These are phyloP conservation scores for Myxozyma monticola DNA, from an alignment of 805 yeast species.

Conservation along the genomic window DNA sequence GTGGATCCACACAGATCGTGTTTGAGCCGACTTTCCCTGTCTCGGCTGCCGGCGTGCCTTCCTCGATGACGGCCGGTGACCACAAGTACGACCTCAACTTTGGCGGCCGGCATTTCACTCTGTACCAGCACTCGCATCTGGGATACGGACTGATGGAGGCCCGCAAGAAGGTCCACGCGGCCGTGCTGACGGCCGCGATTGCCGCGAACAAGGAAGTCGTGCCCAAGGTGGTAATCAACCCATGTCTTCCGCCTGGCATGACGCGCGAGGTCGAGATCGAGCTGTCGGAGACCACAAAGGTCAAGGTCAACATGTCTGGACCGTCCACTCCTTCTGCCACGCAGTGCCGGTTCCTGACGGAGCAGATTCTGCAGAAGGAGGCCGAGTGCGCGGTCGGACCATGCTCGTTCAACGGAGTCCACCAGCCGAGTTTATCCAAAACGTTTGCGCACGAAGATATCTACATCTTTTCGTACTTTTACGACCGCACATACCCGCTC, in stretches of 20 bases:
- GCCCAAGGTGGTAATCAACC: slow-evolving; percentile 54
- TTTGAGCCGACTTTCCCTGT: slow-evolving; percentile 80
- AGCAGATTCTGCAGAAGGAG: slow-evolving; percentile 79
- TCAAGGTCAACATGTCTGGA: slow-evolving; percentile 64
- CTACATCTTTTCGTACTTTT: slow-evolving; percentile 90
- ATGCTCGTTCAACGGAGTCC: slow-evolving; percentile 95
- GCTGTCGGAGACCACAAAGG: slow-evolving; percentile 38
- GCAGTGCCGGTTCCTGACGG: slow-evolving; percentile 86
- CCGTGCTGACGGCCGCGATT: slow-evolving; percentile 51
- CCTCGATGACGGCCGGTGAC: slow-evolving; percentile 78
- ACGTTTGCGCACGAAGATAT: slow-evolving; percentile 77
- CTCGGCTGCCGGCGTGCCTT: slow-evolving; percentile 46
- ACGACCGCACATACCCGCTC: slow-evolving; percentile 88
- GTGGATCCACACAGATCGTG: slow-evolving; percentile 98
- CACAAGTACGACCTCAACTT: slow-evolving; percentile 78
- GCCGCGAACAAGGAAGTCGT: slow-evolving; percentile 7
- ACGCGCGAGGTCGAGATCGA: slow-evolving; percentile 60
- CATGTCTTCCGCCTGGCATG: slow-evolving; percentile 84
- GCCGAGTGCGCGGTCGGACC: slow-evolving; percentile 71
- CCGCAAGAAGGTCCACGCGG: slow-evolving; percentile 72
- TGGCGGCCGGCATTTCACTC: slow-evolving; percentile 74
- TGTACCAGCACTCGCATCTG: slow-evolving; percentile 92
- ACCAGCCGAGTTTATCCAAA: slow-evolving; percentile 85
- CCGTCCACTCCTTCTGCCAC: slow-evolving; percentile 65
- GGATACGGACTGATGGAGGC: slow-evolving; percentile 97